These are phyloP conservation scores for Echinosphaeria canescens DNA, from an alignment of 2,329 filamentous ascomycete genomes.

Conservation along the genomic window DNA sequence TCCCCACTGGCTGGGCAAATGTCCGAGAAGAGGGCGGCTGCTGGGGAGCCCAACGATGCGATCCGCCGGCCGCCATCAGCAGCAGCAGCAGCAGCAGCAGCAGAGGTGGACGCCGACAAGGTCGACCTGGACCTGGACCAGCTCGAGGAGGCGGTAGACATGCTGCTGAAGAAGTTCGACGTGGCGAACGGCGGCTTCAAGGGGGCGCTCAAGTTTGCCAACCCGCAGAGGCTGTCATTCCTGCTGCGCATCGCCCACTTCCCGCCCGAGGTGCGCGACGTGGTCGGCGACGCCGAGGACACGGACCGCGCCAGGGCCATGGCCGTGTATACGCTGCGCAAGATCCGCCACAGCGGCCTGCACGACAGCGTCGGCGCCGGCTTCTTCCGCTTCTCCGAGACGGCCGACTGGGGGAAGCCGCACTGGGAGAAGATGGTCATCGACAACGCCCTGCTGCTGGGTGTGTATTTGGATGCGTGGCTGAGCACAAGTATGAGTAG, in stretches of 20 bases:
- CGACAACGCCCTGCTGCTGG: slow-evolving; percentile 72
- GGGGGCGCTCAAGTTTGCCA: slow-evolving; percentile 70
- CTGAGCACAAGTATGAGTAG: slow-evolving; percentile 24
- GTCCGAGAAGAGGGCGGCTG: too few species aligned
- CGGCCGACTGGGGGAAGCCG: slow-evolving; percentile 77
- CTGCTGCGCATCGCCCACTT: slow-evolving; percentile 55
- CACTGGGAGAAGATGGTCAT: slow-evolving; percentile 97
- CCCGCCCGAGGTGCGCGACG: slow-evolving; percentile 51
- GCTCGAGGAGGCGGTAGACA: slow-evolving; percentile 69
- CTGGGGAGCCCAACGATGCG: too few species aligned
- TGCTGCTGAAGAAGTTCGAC: slow-evolving; percentile 69
- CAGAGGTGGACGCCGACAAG: slow-evolving; percentile 9
- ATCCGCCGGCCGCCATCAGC: slow-evolving; percentile 1
- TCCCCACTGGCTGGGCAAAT: too few species aligned
- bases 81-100: slow-evolving; percentile 4
- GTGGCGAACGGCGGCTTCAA: slow-evolving; percentile 61
- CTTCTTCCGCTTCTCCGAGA: slow-evolving; percentile 64
- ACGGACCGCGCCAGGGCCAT: slow-evolving; percentile 46
- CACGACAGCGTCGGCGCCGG: slow-evolving; percentile 33
- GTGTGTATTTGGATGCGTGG: slow-evolving; percentile 75
- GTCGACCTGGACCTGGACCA: slow-evolving; percentile 64
- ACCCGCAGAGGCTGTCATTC: slow-evolving; percentile 67
- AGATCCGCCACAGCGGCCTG: slow-evolving; percentile 38
- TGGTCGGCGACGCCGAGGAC: slow-evolving; percentile 72
- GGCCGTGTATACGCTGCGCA: slow-evolving; percentile 59